A percentile compares a stretch with the other conserved stretches of the same genome.
phyloP scores from a whole-genome alignment of 2,329 filamentous ascomycete species.

The Monilinia fructigena region DNA sequence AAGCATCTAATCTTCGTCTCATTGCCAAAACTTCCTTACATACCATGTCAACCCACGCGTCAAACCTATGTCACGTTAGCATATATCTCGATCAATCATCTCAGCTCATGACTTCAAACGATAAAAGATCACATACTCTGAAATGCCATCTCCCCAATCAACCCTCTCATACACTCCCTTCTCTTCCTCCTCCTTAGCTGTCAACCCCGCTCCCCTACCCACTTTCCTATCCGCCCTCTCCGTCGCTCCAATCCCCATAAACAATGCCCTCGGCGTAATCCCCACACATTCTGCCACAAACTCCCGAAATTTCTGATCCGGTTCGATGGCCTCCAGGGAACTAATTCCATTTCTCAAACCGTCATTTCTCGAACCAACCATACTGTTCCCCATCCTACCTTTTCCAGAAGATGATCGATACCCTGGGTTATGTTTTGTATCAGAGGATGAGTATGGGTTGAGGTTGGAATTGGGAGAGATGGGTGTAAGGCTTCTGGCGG shows the following conservation, averaged over 20 bases:
- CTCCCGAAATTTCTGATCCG: slow-evolving; percentile 14
- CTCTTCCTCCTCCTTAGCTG: slow-evolving; percentile 9
- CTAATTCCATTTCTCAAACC: not conserved
- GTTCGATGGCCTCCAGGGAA: slow-evolving; percentile 1
- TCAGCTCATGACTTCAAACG: not conserved
- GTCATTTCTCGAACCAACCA: not conserved
- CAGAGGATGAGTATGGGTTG: slow-evolving; percentile 1
- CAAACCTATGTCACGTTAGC: slow-evolving; percentile 1
- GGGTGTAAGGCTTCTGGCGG: not conserved
- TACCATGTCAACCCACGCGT: slow-evolving; percentile 20
- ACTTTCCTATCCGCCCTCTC: slow-evolving; percentile 6
- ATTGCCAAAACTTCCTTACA: slow-evolving; percentile 16
- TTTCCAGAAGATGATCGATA: not conserved
- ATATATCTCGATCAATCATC: not conserved
- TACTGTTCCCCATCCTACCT: not conserved
- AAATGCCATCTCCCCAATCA: slow-evolving; percentile 8
- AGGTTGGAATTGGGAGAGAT: not conserved
- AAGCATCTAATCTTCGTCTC: slow-evolving; percentile 14
- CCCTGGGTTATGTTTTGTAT: not conserved
- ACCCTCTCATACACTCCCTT: not conserved
- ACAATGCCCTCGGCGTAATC: not conserved
- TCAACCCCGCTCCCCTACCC: slow-evolving; percentile 6
- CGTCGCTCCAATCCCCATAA: slow-evolving; percentile 13
- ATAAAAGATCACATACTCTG: not conserved
- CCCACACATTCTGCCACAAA: slow-evolving; percentile 13